A percentile compares a stretch with the other conserved stretches of the same genome.
Evolutionary conservation across 768 basidiomycete species (phyloP).

Genomic region (Phlegmacium glaucopus): DNA sequence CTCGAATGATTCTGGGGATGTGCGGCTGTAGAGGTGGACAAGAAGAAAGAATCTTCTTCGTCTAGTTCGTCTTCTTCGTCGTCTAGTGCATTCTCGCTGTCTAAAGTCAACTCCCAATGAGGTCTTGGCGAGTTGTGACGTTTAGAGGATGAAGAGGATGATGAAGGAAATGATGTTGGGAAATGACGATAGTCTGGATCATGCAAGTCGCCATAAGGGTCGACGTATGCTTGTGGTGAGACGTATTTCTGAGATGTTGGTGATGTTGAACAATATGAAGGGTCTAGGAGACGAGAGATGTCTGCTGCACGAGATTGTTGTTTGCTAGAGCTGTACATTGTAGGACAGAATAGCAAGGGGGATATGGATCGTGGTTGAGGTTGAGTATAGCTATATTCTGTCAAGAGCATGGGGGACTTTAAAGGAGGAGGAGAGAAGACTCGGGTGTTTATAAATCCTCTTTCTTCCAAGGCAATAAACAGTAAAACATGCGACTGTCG

Average conservation of each 20-base stretch:
- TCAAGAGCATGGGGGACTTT: neutral
- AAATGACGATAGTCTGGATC: slow-evolving; percentile 70
- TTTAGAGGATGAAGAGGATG: slow-evolving; percentile 6
- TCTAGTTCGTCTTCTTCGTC: slow-evolving; percentile 22
- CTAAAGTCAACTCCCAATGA: slow-evolving; percentile 5
- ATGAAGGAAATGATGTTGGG: slow-evolving; percentile 37
- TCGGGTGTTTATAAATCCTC: no score
- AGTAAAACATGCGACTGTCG: no score
- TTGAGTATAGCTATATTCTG: neutral
- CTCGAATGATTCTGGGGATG: slow-evolving; percentile 1
- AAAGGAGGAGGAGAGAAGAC: neutral
- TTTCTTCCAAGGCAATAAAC: no score
- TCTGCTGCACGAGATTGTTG: slow-evolving; percentile 36
- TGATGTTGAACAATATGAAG: slow-evolving; percentile 40
- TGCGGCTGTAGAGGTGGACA: slow-evolving; percentile 1
- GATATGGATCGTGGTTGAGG: slow-evolving; percentile 1
- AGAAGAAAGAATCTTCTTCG: slow-evolving; percentile 1
- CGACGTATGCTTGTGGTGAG: slow-evolving; percentile 41
- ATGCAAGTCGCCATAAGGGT: slow-evolving; percentile 59
- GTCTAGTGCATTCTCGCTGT: slow-evolving; percentile 19
- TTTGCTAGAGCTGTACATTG: slow-evolving; percentile 8
- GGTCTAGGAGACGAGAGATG: slow-evolving; percentile 63
- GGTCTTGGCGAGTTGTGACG: slow-evolving; percentile 13
- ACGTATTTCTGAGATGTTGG: slow-evolving; percentile 48
- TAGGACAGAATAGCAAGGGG: slow-evolving; percentile 4